Base-by-base conservation (phyloP, 805 yeast species). In the Candida vartiovaarae region DNA sequence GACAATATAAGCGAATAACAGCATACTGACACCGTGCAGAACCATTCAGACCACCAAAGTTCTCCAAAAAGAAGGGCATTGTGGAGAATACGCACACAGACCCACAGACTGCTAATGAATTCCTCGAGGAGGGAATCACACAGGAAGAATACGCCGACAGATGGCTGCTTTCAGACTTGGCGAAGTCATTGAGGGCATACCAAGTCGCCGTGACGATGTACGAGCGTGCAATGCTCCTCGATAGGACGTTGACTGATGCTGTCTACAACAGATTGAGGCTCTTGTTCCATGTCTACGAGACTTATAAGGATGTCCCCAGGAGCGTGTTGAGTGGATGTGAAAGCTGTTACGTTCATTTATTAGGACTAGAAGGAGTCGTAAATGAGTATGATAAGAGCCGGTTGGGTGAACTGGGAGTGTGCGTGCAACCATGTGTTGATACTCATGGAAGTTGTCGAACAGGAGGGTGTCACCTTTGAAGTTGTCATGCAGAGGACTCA, bases 71-170 rank as follows among this genome's bases (percentile, higher is more conserved):
- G 42, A 45, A 39, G 39, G 31, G 26, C 32, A 6, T 28, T 26
- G 23, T 28, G 7, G 38, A 32, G 9, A 31, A 36, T 29, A 40
- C 32, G 11, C 23, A 40, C 20, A 32, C 52, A 26, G 34, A 35
- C 4, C 54, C 56, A n/a, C 6, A 29, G n/a, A 58, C 63, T 5
- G 70, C 78, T 0, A 76, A 74, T 30, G 86, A 79, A 4, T 71
- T 54, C 41, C 66, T 80, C n/a, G 78, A 75, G 30, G 63, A 63
- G 40, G 91, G 80, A 1, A 68, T 80, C 1, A 66, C 65, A 8
- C 79, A 76, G 43, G 91, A 83, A 55, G 90, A 83, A 46, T 72
- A 76, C n/a, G 91, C 87, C 0, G 90, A 83, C 54, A 60, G 90
- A 38, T 84, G 89, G 88, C 57, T 77, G 5, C 67, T 76, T 1